phyloP scores from a whole-genome alignment of 805 yeast species.

The Saturnispora bothae region DNA sequence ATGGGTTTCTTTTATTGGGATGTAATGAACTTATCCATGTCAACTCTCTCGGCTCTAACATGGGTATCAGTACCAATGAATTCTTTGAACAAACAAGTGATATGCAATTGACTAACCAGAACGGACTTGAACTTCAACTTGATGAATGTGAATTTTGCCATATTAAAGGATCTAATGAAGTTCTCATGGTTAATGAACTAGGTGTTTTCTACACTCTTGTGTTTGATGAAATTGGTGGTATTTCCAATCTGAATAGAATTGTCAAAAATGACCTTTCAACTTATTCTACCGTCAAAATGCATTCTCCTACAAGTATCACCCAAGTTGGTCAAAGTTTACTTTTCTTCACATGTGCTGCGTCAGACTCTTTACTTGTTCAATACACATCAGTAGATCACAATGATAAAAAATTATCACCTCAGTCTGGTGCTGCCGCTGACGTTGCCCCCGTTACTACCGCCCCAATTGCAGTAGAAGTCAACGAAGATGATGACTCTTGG shows the following conservation, averaged over 20 bases:
- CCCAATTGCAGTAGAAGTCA: slow-evolving; percentile 8
- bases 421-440: not conserved
- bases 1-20: slow-evolving; percentile 64
- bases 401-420: not conserved
- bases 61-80: slow-evolving; percentile 53
- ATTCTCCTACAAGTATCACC: slow-evolving; percentile 33
- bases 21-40: slow-evolving; percentile 68
- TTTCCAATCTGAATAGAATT: slow-evolving; percentile 24
- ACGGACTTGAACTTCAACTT: slow-evolving; percentile 40
- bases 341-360: slow-evolving; percentile 52
- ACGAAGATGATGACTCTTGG: slow-evolving; percentile 38
- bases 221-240: slow-evolving; percentile 28
- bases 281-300: slow-evolving; percentile 17
- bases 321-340: slow-evolving; percentile 32
- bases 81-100: slow-evolving; percentile 35
- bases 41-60: slow-evolving; percentile 63
- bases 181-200: slow-evolving; percentile 30
- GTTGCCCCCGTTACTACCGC: slow-evolving; percentile 6
- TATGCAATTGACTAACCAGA: slow-evolving; percentile 35
- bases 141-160: slow-evolving; percentile 39
- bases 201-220: slow-evolving; percentile 33
- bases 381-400: slow-evolving; percentile 17
- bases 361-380: slow-evolving; percentile 44
- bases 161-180: slow-evolving; percentile 25
- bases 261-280: slow-evolving; percentile 13